Evolutionary conservation across 1,284 basidiomycete genomes (phyloP), one percentile per base, ranked within the genome.

Genomic region (Sparassis latifolia): DNA sequence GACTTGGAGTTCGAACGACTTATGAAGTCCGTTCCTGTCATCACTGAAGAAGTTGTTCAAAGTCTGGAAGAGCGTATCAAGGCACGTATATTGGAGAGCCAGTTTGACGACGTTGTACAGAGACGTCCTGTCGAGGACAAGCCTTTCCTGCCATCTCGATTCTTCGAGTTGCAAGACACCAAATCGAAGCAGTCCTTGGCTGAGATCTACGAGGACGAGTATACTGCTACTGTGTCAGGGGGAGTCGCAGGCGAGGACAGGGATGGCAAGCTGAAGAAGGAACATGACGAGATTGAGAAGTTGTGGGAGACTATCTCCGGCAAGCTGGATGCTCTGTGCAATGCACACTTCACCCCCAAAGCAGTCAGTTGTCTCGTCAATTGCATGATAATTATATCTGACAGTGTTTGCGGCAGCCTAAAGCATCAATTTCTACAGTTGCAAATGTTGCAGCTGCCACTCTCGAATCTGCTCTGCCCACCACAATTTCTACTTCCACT

Each of bases 191-290:
- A 94, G 67, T 94, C 90, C 0, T 79, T 99, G 35, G 94, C 94
- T 5, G 91, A 99, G 70, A 91, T 98, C 52, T 99, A 99, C 69
- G 97, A 97, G 66, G 87, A 91, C 56, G 94, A 97, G 57, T 99
- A 89, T 68, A 76, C 85, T 45, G 81, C 83, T 2, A 78, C 80
- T 27, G 77, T 78, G 58, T 70, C 69, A n/a, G 80, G 72, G 49
- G 82, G 76, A 20, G 66, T 73, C 1, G 65, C 71, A 7, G 71
- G 72, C 2, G 88, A 94, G 57, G 89, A 93, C 59, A 78, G 92
- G 1, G 95, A 99, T 60, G 91, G 86, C 29, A 95, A 92, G 68
- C 75, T 99, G 31, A 76, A 78, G 61, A 88, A 91, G 64, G 92
- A 97, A 67, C 96, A 97, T 65, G 80, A 86, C 12, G 92, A 91